Percentiles rank a stretch among this genome's conserved stretches.
These are phyloP conservation scores for Rosa persica DNA, from an alignment of 306 rosid genomes.

Conservation along the genomic window DNA sequence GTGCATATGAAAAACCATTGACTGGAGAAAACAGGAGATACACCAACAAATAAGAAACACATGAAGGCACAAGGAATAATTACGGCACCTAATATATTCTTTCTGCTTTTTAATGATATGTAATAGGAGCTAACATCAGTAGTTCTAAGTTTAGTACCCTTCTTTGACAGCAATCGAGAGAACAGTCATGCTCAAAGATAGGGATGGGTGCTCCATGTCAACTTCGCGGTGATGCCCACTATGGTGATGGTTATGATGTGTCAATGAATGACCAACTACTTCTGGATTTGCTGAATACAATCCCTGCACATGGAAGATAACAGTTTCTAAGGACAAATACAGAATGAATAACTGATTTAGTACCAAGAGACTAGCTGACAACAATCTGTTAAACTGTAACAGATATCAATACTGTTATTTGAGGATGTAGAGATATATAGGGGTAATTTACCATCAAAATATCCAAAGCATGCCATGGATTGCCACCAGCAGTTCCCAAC, in stretches of 20 bases:
- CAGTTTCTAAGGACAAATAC: conserved; percentile 17
- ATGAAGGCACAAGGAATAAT: neutral
- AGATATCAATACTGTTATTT: conserved; percentile 1
- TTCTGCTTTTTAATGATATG: neutral
- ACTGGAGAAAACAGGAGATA: neutral
- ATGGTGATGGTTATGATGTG: conserved; percentile 51
- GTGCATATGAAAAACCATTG: neutral
- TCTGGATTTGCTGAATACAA: conserved; percentile 58
- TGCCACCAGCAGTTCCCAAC: conserved; percentile 84
- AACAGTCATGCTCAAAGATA: conserved; percentile 78
- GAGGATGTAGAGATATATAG: neutral
- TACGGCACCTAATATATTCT: neutral
- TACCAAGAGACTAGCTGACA: too few relatives aligned
- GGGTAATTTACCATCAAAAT: conserved; percentile 54
- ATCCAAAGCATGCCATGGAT: conserved; percentile 87
- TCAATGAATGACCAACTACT: conserved; percentile 53
- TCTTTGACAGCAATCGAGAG: conserved; percentile 75
- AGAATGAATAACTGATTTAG: too few relatives aligned
- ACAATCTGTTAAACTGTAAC: neutral
- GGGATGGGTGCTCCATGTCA: conserved; percentile 77
- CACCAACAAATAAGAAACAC: neutral
- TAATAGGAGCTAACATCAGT: too few relatives aligned
- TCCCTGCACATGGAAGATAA: conserved; percentile 51
- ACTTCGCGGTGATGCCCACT: conserved; percentile 74
- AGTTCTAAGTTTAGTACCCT: too few relatives aligned